Percentiles rank a stretch among this genome's conserved stretches.
phyloP scores from a whole-genome alignment of 2,329 filamentous ascomycete species.

The Iodosphaeria phyllophila region DNA sequence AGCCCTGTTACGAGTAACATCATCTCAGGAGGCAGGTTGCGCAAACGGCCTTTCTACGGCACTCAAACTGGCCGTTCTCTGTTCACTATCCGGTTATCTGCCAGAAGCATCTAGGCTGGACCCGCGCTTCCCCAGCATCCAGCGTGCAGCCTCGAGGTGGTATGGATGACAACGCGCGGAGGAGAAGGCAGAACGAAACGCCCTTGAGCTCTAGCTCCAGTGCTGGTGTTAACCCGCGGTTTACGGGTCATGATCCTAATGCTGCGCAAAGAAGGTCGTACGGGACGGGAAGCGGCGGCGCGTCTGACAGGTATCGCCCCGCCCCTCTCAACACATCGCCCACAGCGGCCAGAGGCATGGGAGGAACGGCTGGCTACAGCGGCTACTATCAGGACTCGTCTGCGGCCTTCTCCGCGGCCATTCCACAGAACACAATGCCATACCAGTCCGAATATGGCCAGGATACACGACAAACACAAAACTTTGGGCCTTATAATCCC shows the following conservation, averaged over 20 bases:
- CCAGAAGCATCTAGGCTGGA: constrained; percentile 46
- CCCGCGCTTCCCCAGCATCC: constrained; percentile 35
- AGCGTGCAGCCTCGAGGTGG: constrained; percentile 33
- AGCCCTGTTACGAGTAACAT: neutral
- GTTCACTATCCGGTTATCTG: constrained; percentile 42
- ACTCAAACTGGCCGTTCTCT: constrained; percentile 42
- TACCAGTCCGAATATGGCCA: constrained; percentile 46
- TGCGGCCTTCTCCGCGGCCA: constrained; percentile 31
- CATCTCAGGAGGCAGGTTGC: constrained; percentile 10
- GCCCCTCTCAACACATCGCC: constrained; percentile 30
- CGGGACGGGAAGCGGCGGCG: constrained; percentile 15
- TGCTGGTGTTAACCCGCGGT: too few species aligned
- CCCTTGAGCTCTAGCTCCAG: constrained; percentile 42
- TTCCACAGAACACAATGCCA: constrained; percentile 33
- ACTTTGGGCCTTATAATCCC: constrained; percentile 39
- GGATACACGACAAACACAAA: constrained; percentile 35
- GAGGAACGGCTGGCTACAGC: constrained; percentile 35
- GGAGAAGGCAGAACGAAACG: constrained; percentile 58
- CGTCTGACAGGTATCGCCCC: constrained; percentile 32
- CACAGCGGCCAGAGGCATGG: constrained; percentile 29
- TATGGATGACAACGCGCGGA: constrained; percentile 64
- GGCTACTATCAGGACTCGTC: constrained; percentile 38
- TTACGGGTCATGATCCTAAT: constrained; percentile 28
- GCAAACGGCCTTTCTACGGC: constrained; percentile 17
- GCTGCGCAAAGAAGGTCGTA: constrained; percentile 27